Base-by-base conservation (phyloP, 495 filamentous ascomycete species). In the Aspergillus olivimuriae region DNA sequence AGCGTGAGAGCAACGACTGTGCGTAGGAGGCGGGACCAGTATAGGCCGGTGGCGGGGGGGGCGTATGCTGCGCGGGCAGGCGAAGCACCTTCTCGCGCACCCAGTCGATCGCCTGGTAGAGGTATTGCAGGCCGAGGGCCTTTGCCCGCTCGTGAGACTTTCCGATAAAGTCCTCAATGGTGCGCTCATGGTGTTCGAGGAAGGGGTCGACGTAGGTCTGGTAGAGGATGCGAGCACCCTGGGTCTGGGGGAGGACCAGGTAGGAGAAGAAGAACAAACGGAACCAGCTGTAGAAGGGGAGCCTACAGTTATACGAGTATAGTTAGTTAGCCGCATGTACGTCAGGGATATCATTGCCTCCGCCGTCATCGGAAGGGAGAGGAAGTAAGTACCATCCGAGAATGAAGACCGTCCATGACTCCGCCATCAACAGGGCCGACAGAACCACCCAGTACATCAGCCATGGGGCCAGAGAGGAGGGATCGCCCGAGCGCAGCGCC, bases 391-490 rank as follows among this genome's bases (percentile, higher is more conserved):
- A 86, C 87, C 88, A 96, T 60, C 74, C 72, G 30, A 97, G 73
- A 58, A 96, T 78, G 66, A 88, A 95, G 41, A 80, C 79, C 16
- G 80, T 81, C 84, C 87, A 94, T 24, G 83, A 87, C 65, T 97
- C 92, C 69, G 85, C 76, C 52, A 92, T 76, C 48, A 87, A 68
- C 41, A 85, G 78, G 68, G 84, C 82, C 31, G 87, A 83, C 36
- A 96, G 74, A 21, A 94, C 88, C 34, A 95, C 87, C 88, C 89
- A 99, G 76, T 97, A 99, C 84, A 96, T 97, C 40, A 99, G 77
- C 92, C 92, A 99, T 89, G 92, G 92, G 49, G 88, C 86, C 20
- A 97, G 76, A 57, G 91, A 86, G 23, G 87, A 81, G 12, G 91
- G 91, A 64, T 95, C 86, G 33, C 84, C 84, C 16, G 89, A 88